Percentiles rank a stretch among this genome's conserved stretches.
Evolutionary conservation across 108 stramenopile species (phyloP).

Genomic region (Fistulifera solaris): DNA sequence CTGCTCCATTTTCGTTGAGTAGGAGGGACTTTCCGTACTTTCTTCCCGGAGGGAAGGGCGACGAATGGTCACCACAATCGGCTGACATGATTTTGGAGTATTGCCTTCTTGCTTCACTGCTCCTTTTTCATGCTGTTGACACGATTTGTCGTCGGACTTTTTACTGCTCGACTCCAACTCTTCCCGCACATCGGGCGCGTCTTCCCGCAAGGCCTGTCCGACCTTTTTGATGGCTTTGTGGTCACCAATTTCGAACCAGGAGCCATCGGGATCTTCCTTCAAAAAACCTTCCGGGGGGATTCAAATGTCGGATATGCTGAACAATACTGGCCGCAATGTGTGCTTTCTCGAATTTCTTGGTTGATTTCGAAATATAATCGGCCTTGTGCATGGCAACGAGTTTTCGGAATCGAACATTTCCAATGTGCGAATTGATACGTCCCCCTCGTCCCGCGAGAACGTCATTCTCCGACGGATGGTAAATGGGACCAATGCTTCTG

Average conservation of each 20-base stretch:
- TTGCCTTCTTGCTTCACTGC: not conserved
- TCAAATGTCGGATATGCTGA: slow-evolving; percentile 41
- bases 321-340: slow-evolving; percentile 70
- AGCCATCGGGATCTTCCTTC: slow-evolving; percentile 60
- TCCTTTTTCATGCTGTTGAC: not conserved
- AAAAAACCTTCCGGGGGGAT: slow-evolving; percentile 76
- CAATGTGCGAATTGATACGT: slow-evolving; percentile 78
- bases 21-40: not conserved
- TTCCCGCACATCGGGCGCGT: slow-evolving; percentile 69
- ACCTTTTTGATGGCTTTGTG: slow-evolving; percentile 78
- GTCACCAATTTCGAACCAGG: slow-evolving; percentile 85
- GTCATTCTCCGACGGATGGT: slow-evolving; percentile 37
- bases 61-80: slow-evolving; percentile 2
- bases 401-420: slow-evolving; percentile 78
- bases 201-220: slow-evolving; percentile 81
- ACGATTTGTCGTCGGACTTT: not conserved
- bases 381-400: slow-evolving; percentile 49
- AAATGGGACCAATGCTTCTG: slow-evolving; percentile 41
- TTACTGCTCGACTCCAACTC: slow-evolving; percentile 19
- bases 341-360: slow-evolving; percentile 79
- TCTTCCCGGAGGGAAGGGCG: not conserved
- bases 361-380: slow-evolving; percentile 60
- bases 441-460: slow-evolving; percentile 74
- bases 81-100: too few relatives aligned
- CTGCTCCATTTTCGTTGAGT: too few relatives aligned